These are phyloP conservation scores for Symbiodinium pilosum DNA, from an alignment of 73 alveolate species.

Conservation along the genomic window DNA sequence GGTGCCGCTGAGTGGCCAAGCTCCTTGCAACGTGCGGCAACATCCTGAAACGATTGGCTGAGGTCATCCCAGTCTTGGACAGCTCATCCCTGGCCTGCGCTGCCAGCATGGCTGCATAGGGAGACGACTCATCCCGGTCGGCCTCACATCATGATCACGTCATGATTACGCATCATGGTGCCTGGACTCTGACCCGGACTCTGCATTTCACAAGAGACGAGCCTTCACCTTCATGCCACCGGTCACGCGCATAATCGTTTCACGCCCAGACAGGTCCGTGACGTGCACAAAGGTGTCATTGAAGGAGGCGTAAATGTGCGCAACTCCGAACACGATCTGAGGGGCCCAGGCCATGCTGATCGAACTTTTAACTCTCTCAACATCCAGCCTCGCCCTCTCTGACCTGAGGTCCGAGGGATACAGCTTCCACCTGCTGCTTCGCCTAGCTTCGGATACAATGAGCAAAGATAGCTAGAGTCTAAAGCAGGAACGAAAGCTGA, in stretches of 20 bases:
- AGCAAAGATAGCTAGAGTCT: no score
- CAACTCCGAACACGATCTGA: constrained; percentile 45
- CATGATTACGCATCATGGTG: no score
- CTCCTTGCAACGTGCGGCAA: constrained; percentile 97
- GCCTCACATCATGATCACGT: constrained; percentile 97
- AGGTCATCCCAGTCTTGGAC: no score
- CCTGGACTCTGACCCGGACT: no score
- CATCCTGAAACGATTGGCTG: constrained; percentile 95
- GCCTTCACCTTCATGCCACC: constrained; percentile 99
- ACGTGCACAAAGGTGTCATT: constrained; percentile 99
- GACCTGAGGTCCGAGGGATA: constrained; percentile 84
- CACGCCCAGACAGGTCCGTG: constrained; percentile 99
- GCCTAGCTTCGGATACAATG: no score
- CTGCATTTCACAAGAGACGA: neutral
- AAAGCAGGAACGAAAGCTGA: no score
- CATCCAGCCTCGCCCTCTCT: constrained; percentile 92
- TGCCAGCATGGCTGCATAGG: constrained; percentile 99
- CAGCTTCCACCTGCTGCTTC: constrained; percentile 73
- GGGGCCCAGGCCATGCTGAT: no score
- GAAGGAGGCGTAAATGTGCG: constrained; percentile 99
- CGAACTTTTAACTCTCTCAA: no score
- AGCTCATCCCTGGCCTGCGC: constrained; percentile 96
- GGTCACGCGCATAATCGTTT: constrained; percentile 99
- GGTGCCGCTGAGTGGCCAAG: constrained; percentile 98
- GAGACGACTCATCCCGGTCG: constrained; percentile 99